Percentiles rank a stretch among this genome's conserved stretches.
phyloP scores from a whole-genome alignment of 2,329 filamentous ascomycete genomes.

The Diaporthe ilicicola region DNA sequence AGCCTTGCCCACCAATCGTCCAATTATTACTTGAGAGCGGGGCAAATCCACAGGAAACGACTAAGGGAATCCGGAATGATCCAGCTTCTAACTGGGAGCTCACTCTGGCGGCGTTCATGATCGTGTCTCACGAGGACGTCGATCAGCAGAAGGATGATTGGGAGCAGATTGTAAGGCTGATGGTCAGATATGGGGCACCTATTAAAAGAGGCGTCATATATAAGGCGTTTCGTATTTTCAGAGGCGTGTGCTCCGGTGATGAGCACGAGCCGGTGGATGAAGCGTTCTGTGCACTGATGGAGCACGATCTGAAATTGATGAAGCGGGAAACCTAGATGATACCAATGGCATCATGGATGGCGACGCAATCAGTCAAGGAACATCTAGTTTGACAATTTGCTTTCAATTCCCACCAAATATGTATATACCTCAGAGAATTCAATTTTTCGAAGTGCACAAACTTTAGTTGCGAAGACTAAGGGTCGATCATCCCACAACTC shows the following conservation, averaged over 20 bases:
- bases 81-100: not conserved
- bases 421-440: no score
- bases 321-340: not conserved
- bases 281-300: not conserved
- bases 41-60: not conserved
- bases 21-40: not conserved
- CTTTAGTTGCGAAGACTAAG: no score
- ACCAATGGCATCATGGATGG: not conserved
- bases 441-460: no score
- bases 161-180: not conserved
- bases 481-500: no score
- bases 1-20: not conserved
- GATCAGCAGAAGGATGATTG: not conserved
- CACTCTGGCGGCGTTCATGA: not conserved
- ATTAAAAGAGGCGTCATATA: no score
- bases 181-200: no score
- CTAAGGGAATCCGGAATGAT: not conserved
- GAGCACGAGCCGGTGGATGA: not conserved
- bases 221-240: no score
- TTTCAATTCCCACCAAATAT: no score
- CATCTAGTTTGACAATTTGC: no score
- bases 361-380: not conserved
- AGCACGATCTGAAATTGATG: not conserved
- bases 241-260: no score
- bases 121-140: not conserved